Percentiles rank a stretch among this genome's conserved stretches.
phyloP scores from a whole-genome alignment of 2,329 filamentous ascomycete genomes.

The Penicillium sp. region DNA sequence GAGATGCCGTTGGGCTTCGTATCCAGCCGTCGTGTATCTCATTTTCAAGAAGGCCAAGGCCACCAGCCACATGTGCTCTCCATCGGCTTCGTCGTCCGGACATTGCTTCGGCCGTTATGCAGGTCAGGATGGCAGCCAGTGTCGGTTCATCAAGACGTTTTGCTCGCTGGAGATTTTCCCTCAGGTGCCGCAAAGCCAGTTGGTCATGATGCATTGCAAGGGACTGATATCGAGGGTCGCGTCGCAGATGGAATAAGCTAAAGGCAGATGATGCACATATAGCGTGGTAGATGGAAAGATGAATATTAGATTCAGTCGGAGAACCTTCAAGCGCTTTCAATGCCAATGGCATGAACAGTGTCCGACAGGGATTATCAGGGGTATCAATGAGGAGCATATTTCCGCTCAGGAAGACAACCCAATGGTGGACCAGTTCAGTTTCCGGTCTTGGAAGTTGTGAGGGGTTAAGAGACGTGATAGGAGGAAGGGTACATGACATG shows the following conservation, averaged over 20 bases:
- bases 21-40: conserved; percentile 22
- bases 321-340: conserved; percentile 16
- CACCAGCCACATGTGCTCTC: conserved; percentile 24
- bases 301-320: conserved; percentile 20
- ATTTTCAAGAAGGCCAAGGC: conserved; percentile 21
- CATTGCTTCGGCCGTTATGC: conserved; percentile 26
- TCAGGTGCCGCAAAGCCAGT: conserved; percentile 28
- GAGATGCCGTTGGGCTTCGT: conserved; percentile 11
- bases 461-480: conserved; percentile 5
- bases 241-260: conserved; percentile 26
- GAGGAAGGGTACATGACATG: neutral
- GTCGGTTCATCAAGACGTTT: conserved; percentile 18
- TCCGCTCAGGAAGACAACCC: conserved; percentile 30
- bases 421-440: conserved; percentile 30
- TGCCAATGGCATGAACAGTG: conserved; percentile 27
- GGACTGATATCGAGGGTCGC: conserved; percentile 24
- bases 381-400: conserved; percentile 30
- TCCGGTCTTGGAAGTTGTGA: conserved; percentile 13
- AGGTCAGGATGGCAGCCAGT: conserved; percentile 18
- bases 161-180: conserved; percentile 19
- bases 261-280: conserved; percentile 26
- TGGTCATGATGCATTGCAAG: conserved; percentile 31
- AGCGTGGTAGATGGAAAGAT: conserved; percentile 32
- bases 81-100: conserved; percentile 26
- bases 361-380: conserved; percentile 30